phyloP scores from a whole-genome alignment of 1,284 basidiomycete species.

The Exobasidium cylindrosporum region DNA sequence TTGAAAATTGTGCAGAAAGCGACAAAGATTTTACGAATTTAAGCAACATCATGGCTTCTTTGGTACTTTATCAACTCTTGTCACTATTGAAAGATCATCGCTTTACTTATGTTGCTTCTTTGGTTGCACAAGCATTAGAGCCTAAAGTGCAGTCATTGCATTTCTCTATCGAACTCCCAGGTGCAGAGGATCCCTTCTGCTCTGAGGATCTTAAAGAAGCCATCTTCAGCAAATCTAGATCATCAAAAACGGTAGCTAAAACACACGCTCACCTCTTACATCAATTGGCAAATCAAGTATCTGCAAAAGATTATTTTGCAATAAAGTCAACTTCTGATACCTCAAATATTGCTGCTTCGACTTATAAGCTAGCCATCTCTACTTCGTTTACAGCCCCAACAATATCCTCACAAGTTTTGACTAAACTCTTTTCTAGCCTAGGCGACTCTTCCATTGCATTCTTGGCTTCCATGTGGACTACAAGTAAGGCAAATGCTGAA shows the following conservation, averaged over 20 bases:
- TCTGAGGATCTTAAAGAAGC: background rate
- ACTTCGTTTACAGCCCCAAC: background rate
- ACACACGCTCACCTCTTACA: too few species aligned
- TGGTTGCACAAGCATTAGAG: too few species aligned
- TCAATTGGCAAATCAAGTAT: too few species aligned
- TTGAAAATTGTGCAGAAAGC: too few species aligned
- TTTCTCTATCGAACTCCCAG: too few species aligned
- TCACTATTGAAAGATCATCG: conserved; percentile 4
- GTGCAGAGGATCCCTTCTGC: too few species aligned
- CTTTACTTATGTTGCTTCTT: too few species aligned
- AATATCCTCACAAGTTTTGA: background rate
- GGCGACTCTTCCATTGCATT: conserved; percentile 72
- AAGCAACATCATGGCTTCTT: too few species aligned
- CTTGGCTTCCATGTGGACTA: conserved; percentile 69
- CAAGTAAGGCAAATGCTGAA: conserved; percentile 22
- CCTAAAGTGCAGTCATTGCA: too few species aligned
- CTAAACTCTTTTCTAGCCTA: background rate
- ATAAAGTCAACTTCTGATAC: background rate
- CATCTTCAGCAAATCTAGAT: background rate
- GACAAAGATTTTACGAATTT: too few species aligned
- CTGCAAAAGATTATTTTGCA: too few species aligned
- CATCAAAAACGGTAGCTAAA: too few species aligned
- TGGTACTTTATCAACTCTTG: conserved; percentile 13
- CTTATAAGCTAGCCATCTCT: background rate
- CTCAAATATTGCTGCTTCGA: background rate